Evolutionary conservation across 208 protist species (phyloP), one percentile per base, ranked within the genome.

Genomic region (Leishmania martiniquensis): DNA sequence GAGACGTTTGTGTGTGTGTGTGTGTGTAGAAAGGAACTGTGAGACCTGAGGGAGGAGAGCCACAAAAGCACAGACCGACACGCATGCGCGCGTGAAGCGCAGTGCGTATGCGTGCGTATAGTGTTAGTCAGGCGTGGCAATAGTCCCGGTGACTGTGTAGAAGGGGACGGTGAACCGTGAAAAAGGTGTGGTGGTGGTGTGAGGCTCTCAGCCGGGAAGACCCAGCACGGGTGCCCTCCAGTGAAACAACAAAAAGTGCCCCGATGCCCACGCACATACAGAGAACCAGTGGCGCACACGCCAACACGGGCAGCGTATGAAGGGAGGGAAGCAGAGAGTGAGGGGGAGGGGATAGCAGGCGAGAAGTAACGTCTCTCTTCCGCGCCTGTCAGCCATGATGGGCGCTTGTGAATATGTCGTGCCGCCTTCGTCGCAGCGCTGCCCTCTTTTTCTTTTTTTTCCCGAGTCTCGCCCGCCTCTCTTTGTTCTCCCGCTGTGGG

Each of bases 1-100:
- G 5, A 69, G 39, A 69, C 63, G 63, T 44, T 34, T 47, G 63
- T 29, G 63, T 47, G 25, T 54, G 66, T 55, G 66, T 44, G 51
- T 55, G 51, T 55, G 17, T 62, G 57, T 5, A 62, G 57, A 22
- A 29, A 4, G 57, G 54, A 17, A 32, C 15, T 4, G n/a, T n/a
- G n/a, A n/a, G n/a, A n/a, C n/a, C n/a, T n/a, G n/a, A 22, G 29
- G 0, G 4, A 6, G 12, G 0, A n/a, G 57, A 10, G 10, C 25
- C 7, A 37, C 25, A 62, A 0, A 62, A 62, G 32, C n/a, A 62
- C 12, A 62, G 57, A 15, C n/a, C n/a, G n/a, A n/a, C n/a, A n/a
- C n/a, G n/a, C n/a, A n/a, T n/a, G n/a, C n/a, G n/a, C n/a, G n/a
- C n/a, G n/a, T n/a, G n/a, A n/a, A n/a, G n/a, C n/a, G n/a, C n/a